Evolutionary conservation across 2,329 filamentous ascomycete genomes (phyloP).

Genomic region (Diaporthe aspalathi): DNA sequence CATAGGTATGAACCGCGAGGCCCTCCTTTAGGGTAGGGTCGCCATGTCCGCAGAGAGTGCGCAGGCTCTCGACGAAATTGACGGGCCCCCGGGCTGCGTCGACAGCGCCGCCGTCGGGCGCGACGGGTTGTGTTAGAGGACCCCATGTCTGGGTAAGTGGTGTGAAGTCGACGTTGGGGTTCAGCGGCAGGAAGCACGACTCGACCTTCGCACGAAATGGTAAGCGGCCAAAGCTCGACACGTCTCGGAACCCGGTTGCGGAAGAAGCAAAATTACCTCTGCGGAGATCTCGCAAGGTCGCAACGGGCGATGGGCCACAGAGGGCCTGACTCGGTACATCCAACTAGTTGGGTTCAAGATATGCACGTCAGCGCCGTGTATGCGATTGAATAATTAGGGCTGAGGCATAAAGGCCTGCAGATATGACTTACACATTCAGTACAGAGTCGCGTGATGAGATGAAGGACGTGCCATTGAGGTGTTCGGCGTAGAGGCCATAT

Average conservation of each 20-base stretch:
- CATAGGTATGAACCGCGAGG: slow-evolving; percentile 61
- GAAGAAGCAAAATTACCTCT: slow-evolving; percentile 35
- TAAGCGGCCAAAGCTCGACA: slow-evolving; percentile 15
- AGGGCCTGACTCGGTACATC: slow-evolving; percentile 48
- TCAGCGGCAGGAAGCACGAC: slow-evolving; percentile 42
- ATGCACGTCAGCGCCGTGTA: slow-evolving; percentile 27
- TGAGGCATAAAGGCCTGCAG: not conserved
- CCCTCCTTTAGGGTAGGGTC: slow-evolving; percentile 63
- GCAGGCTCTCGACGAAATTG: slow-evolving; percentile 58
- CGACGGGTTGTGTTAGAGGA: slow-evolving; percentile 14
- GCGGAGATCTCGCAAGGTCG: slow-evolving; percentile 27
- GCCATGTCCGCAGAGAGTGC: slow-evolving; percentile 61
- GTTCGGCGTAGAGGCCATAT: slow-evolving; percentile 47
- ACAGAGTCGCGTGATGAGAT: slow-evolving; percentile 42
- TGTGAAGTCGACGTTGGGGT: slow-evolving; percentile 41
- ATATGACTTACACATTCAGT: slow-evolving; percentile 41
- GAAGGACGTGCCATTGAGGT: slow-evolving; percentile 47
- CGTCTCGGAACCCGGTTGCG: not conserved
- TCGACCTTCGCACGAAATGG: slow-evolving; percentile 37
- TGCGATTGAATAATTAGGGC: not conserved
- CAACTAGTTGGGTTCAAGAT: slow-evolving; percentile 38
- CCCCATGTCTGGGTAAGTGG: slow-evolving; percentile 43
- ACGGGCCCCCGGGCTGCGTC: not conserved
- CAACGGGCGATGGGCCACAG: slow-evolving; percentile 43
- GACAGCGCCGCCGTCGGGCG: not conserved